A percentile compares a stretch with the other conserved stretches of the same genome.
Conservation (phyloP, 1,284 basidiomycete species). For the Anthracocystis walkeri region DNA sequence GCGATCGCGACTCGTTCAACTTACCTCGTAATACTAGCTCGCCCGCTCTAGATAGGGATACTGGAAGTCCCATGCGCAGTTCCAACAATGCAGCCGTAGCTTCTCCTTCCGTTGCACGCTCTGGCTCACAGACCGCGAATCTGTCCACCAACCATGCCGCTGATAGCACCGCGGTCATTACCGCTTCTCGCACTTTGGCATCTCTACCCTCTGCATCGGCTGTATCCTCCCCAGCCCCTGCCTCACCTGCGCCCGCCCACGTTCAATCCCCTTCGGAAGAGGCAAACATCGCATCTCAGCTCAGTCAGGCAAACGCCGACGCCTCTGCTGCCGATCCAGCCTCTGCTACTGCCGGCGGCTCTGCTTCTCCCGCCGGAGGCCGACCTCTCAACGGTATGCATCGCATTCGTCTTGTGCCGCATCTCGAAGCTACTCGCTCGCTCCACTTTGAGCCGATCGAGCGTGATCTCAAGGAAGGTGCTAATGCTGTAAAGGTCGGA, state of each 20-base stretch:
- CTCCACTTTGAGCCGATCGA: conserved; percentile 92
- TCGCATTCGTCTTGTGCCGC: conserved; percentile 85
- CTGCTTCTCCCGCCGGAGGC: conserved; percentile 9
- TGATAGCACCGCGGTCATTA: conserved; percentile 13
- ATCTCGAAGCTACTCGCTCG: conserved; percentile 88
- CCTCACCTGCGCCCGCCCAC: conserved; percentile 2
- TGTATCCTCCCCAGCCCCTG: conserved; percentile 7
- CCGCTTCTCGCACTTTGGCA: conserved; percentile 26
- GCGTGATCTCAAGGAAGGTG: conserved; percentile 76
- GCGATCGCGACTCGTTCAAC: conserved; percentile 29
- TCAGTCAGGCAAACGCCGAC: neutral
- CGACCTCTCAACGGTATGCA: conserved; percentile 65
- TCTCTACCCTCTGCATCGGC: conserved; percentile 10
- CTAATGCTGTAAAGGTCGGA: conserved; percentile 82
- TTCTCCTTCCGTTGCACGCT: conserved; percentile 23
- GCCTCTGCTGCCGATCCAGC: conserved; percentile 10
- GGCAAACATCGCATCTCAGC: conserved; percentile 11
- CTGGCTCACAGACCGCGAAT: conserved; percentile 19
- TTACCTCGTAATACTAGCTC: conserved; percentile 35
- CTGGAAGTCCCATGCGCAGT: conserved; percentile 20
- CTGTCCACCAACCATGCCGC: neutral
- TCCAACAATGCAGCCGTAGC: conserved; percentile 10
- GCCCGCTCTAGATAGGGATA: conserved; percentile 23
- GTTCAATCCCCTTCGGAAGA: neutral
- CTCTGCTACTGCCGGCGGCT: conserved; percentile 3